A percentile compares a stretch with the other conserved stretches of the same genome.
These are phyloP conservation scores for Eutrema japonicum DNA, from an alignment of 345 rosid genomes.

Conservation along the genomic window DNA sequence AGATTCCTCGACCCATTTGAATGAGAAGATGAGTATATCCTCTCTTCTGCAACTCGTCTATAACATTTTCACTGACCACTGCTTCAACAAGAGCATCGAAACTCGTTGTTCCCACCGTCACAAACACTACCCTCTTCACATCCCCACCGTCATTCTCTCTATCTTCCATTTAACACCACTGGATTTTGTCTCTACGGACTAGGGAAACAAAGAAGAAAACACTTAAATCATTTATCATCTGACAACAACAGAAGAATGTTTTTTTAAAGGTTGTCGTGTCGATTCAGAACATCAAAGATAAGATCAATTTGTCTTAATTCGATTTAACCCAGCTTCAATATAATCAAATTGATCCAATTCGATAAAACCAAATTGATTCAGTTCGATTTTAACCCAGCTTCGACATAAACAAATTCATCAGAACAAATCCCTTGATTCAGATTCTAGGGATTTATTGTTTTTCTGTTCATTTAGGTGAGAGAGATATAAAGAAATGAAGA, in stretches of 20 bases:
- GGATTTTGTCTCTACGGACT: neutral
- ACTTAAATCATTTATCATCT: neutral
- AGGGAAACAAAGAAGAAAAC: neutral
- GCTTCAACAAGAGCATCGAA: constrained; percentile 79
- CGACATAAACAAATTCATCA: too few species aligned
- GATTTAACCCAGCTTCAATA: neutral
- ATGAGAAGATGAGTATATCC: constrained; percentile 81
- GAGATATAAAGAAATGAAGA: neutral
- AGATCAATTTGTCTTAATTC: constrained; percentile 7
- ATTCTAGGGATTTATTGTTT: too few species aligned
- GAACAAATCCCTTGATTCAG: too few species aligned
- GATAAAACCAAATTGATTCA: neutral
- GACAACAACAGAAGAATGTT: constrained; percentile 23
- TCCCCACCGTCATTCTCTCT: constrained; percentile 10
- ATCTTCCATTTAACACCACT: constrained; percentile 41
- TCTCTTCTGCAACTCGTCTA: constrained; percentile 57
- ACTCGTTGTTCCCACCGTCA: constrained; percentile 90
- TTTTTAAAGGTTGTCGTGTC: neutral
- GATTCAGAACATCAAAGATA: neutral
- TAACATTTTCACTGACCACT: constrained; percentile 59
- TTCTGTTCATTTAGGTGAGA: too few species aligned
- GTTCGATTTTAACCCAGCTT: too few species aligned
- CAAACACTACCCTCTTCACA: constrained; percentile 63
- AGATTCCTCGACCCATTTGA: constrained; percentile 89
- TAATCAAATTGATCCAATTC: neutral